Conservation (phyloP, 345 rosid genomes). For the Microcos paniculata region DNA sequence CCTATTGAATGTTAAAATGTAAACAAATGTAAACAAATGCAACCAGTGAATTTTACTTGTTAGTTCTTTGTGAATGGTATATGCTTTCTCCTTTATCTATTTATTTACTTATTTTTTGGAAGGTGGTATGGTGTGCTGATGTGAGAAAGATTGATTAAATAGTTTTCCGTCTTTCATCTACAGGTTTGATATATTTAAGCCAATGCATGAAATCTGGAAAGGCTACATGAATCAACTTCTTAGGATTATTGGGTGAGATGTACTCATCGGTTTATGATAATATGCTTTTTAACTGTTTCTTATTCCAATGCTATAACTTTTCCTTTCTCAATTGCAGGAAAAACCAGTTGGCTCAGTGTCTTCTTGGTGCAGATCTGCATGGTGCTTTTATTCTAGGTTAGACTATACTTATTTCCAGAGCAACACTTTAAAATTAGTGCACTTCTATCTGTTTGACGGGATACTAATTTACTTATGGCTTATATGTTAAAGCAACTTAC, state of each 20-base stretch:
- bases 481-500: background rate
- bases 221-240: slow-evolving; percentile 51
- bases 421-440: background rate
- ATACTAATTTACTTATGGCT: background rate
- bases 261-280: background rate
- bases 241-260: slow-evolving; percentile 52
- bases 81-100: background rate
- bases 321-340: slow-evolving; percentile 39
- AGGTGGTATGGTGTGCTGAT: background rate
- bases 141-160: background rate
- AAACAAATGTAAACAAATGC: background rate
- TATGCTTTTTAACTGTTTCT: background rate
- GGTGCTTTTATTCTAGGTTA: slow-evolving; percentile 70
- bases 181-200: slow-evolving; percentile 58
- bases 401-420: background rate
- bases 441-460: background rate
- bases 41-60: background rate
- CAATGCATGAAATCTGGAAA: slow-evolving; percentile 82
- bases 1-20: slow-evolving; percentile 5
- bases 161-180: slow-evolving; percentile 23
- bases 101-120: background rate
- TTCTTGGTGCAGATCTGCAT: slow-evolving; percentile 63
- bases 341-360: slow-evolving; percentile 44
- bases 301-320: background rate
- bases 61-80: slow-evolving; percentile 4